A percentile compares a stretch with the other conserved stretches of the same genome.
phyloP scores from a whole-genome alignment of 306 rosid genomes.

The Begonia loranthoides region DNA sequence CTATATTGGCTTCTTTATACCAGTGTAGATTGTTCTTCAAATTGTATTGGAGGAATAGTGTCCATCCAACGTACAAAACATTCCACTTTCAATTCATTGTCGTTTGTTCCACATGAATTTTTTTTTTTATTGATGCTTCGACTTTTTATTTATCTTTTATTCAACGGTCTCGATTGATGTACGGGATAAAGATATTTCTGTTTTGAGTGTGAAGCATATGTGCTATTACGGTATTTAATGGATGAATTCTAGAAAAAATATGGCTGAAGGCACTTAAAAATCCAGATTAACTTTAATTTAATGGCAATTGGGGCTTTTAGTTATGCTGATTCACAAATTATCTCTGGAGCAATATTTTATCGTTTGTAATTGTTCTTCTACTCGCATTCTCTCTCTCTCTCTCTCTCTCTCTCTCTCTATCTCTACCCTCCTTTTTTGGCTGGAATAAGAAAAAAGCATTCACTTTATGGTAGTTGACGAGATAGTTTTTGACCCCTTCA shows the following conservation, averaged over 20 bases:
- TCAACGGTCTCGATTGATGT: slow-evolving; percentile 39
- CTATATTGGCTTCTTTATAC: slow-evolving; percentile 46
- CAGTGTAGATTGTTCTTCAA: slow-evolving; percentile 22
- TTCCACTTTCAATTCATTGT: slow-evolving; percentile 20
- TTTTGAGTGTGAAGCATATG: slow-evolving; percentile 23
- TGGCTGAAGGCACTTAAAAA: not conserved
- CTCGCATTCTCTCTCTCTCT: too few species aligned
- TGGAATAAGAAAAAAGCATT: too few species aligned
- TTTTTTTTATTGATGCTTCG: slow-evolving; percentile 51
- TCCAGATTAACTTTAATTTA: slow-evolving; percentile 1
- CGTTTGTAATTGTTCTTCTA: too few species aligned
- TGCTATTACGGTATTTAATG: slow-evolving; percentile 14
- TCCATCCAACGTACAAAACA: slow-evolving; percentile 12
- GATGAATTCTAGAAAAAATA: slow-evolving; percentile 14
- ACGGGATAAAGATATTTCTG: slow-evolving; percentile 13
- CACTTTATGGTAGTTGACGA: too few species aligned
- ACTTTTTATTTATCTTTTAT: slow-evolving; percentile 23
- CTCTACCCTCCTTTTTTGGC: too few species aligned
- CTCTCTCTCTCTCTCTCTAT: too few species aligned
- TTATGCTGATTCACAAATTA: not conserved
- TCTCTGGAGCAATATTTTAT: too few species aligned
- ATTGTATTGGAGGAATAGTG: slow-evolving; percentile 32
- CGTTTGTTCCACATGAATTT: slow-evolving; percentile 59
- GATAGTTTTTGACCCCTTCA: too few species aligned
- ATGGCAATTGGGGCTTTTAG: slow-evolving; percentile 1